These are phyloP conservation scores for Chrysoporthe austroafricana DNA, from an alignment of 2,329 filamentous ascomycete species.

Conservation along the genomic window DNA sequence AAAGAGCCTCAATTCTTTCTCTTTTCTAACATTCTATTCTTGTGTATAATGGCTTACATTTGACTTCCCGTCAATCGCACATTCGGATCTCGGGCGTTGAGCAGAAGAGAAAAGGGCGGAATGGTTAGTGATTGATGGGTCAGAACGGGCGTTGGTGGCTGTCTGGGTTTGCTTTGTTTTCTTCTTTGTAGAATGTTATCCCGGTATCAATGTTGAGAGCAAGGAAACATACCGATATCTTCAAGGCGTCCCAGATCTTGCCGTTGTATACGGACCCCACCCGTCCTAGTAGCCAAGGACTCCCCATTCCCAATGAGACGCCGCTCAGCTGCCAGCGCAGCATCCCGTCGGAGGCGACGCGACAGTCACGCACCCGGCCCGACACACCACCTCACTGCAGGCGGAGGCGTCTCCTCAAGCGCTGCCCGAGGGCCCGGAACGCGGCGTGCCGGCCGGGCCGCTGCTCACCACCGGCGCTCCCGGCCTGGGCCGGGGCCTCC, in stretches of 20 bases:
- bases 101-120: neutral
- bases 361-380: neutral
- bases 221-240: neutral
- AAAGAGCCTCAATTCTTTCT: neutral
- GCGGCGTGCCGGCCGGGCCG: neutral
- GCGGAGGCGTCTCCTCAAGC: neutral
- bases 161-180: neutral
- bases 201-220: neutral
- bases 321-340: neutral
- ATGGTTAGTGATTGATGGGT: neutral
- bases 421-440: neutral
- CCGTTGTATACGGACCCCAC: neutral
- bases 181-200: neutral
- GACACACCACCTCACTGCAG: neutral
- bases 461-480: too few species aligned
- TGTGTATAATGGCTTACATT: neutral
- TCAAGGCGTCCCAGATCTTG: neutral
- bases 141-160: conserved; percentile 1
- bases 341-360: neutral
- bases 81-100: neutral
- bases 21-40: neutral
- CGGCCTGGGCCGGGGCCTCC: too few species aligned
- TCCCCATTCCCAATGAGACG: neutral
- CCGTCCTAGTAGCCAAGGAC: neutral
- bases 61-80: too few species aligned